These are phyloP conservation scores for Venturia oleaginea DNA, from an alignment of 2,329 filamentous ascomycete genomes.

Conservation along the genomic window DNA sequence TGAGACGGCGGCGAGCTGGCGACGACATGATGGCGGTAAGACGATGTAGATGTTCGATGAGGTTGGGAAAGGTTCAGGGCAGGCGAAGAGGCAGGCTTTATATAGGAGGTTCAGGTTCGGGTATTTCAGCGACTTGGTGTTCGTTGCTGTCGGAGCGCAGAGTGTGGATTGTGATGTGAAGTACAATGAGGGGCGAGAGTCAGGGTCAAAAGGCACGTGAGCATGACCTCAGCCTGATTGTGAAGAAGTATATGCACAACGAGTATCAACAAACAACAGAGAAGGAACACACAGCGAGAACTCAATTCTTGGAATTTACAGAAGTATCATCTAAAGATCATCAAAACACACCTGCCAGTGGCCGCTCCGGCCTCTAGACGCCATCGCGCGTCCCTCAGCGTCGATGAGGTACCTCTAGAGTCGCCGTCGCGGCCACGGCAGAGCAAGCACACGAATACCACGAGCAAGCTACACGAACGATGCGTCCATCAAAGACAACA, in stretches of 20 bases:
- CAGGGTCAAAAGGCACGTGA: neutral
- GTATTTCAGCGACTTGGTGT: neutral
- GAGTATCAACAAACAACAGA: too few species aligned
- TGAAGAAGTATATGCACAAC: neutral
- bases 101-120: neutral
- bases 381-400: too few species aligned
- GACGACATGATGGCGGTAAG: conserved; percentile 61
- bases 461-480: too few species aligned
- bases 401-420: too few species aligned
- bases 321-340: too few species aligned
- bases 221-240: neutral
- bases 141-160: neutral
- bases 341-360: too few species aligned
- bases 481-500: too few species aligned
- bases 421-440: too few species aligned
- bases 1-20: conserved; percentile 85
- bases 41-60: neutral
- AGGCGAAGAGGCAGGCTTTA: neutral
- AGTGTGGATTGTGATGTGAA: neutral
- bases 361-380: too few species aligned
- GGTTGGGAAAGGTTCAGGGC: neutral
- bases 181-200: neutral
- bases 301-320: too few species aligned
- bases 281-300: too few species aligned
- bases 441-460: too few species aligned